Evolutionary conservation across 78 protist species (phyloP).

Genomic region (Dictyostelium brefeldianum): DNA sequence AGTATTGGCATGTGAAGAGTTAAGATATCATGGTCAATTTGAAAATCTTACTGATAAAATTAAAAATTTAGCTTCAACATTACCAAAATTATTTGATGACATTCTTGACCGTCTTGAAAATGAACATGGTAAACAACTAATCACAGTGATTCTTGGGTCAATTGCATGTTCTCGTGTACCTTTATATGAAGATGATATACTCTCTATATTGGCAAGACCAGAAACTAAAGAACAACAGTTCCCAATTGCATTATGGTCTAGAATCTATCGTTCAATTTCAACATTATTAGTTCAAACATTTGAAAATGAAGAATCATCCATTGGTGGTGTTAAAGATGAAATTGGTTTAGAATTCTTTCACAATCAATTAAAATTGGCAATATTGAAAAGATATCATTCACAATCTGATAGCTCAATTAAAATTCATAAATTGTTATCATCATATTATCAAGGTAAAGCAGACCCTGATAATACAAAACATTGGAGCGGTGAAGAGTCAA

Average conservation of each 20-base stretch:
- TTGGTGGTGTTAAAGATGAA: neutral
- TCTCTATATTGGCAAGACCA: slow-evolving; percentile 20
- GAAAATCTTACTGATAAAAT: slow-evolving; percentile 81
- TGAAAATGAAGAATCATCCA: neutral
- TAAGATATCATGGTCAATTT: slow-evolving; percentile 75
- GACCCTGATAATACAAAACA: slow-evolving; percentile 37
- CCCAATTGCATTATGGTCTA: slow-evolving; percentile 73
- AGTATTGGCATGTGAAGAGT: slow-evolving; percentile 75
- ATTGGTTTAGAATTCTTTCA: slow-evolving; percentile 75
- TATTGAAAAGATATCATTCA: slow-evolving; percentile 44
- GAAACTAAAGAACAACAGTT: slow-evolving; percentile 31
- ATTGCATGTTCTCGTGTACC: slow-evolving; percentile 77
- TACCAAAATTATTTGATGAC: slow-evolving; percentile 67
- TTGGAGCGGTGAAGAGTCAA: slow-evolving; percentile 1
- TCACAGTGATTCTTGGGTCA: slow-evolving; percentile 26
- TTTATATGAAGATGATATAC: slow-evolving; percentile 47
- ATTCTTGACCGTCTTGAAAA: slow-evolving; percentile 78
- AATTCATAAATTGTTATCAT: slow-evolving; percentile 64
- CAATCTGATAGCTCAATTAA: neutral
- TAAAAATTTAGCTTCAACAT: slow-evolving; percentile 33
- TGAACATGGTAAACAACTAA: slow-evolving; percentile 63
- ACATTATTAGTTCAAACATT: slow-evolving; percentile 7
- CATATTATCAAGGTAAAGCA: slow-evolving; percentile 25
- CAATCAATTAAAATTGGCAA: slow-evolving; percentile 68
- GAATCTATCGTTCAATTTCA: slow-evolving; percentile 32